A percentile compares a stretch with the other conserved stretches of the same genome.
These are phyloP conservation scores for Plasmodium coatneyi DNA, from an alignment of 169 alveolate genomes.

Conservation along the genomic window DNA sequence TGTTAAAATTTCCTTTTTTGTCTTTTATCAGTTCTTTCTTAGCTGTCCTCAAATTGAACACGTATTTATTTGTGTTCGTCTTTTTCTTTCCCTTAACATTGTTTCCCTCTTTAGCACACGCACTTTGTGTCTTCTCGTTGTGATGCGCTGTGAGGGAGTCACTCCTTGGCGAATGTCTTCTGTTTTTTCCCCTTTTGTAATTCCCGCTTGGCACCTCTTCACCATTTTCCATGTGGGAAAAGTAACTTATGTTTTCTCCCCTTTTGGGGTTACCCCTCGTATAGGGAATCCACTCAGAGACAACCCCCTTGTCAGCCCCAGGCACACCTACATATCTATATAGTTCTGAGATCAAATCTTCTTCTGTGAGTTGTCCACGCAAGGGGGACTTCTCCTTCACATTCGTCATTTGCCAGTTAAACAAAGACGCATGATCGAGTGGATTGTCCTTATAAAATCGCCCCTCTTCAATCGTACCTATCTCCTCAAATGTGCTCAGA, in stretches of 20 bases:
- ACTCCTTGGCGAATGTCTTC: neutral
- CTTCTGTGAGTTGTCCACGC: neutral
- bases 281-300: neutral
- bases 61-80: neutral
- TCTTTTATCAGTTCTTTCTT: neutral
- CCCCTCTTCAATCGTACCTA: neutral
- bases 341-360: neutral
- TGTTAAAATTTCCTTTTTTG: neutral
- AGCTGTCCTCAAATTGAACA: constrained; percentile 37
- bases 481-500: constrained; percentile 9
- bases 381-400: neutral
- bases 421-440: neutral
- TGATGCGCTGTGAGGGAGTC: neutral
- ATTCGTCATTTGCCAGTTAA: neutral
- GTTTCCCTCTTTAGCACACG: neutral
- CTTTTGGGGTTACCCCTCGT: neutral
- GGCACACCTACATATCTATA: neutral
- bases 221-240: neutral
- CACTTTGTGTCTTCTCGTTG: neutral
- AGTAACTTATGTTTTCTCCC: neutral
- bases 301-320: neutral
- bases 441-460: neutral
- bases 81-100: neutral
- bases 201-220: neutral
- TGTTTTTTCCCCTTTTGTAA: neutral